Evolutionary conservation across 177 flowering plant species (phyloP).

Genomic region (Telopea speciosissima): DNA sequence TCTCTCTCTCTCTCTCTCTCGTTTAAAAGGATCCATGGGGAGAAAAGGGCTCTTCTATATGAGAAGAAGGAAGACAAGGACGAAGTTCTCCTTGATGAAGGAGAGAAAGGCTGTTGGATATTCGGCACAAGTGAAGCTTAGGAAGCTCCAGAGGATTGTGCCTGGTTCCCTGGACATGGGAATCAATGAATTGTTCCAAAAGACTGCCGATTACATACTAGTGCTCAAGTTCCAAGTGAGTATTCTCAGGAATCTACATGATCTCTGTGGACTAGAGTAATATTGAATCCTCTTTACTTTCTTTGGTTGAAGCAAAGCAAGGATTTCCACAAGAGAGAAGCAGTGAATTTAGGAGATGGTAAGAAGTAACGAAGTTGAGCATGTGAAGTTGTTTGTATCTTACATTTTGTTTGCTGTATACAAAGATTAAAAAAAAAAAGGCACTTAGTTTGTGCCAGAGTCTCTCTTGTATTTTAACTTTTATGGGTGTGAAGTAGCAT

Average conservation of each 20-base stretch:
- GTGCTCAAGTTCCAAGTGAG: constrained; percentile 16
- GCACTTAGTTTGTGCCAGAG: too few species aligned
- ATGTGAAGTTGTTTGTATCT: too few species aligned
- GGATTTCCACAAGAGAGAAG: too few species aligned
- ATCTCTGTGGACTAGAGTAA: constrained; percentile 12
- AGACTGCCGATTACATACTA: constrained; percentile 15
- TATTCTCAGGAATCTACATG: constrained; percentile 11
- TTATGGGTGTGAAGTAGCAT: too few species aligned
- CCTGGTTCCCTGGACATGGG: constrained; percentile 10
- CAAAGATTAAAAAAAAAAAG: too few species aligned
- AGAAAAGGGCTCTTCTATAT: constrained; percentile 6
- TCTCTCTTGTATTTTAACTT: too few species aligned
- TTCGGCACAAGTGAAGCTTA: constrained; percentile 11
- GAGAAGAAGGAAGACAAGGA: constrained; percentile 15
- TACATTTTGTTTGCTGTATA: too few species aligned
- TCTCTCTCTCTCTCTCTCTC: background rate
- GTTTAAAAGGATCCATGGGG: background rate
- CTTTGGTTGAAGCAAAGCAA: too few species aligned
- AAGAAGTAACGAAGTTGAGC: too few species aligned
- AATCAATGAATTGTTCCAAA: constrained; percentile 11
- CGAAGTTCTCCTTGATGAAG: background rate
- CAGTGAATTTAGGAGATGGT: too few species aligned
- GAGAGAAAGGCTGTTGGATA: background rate
- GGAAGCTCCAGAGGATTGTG: constrained; percentile 19
- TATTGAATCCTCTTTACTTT: background rate